Base-by-base conservation (phyloP, 257 asterid genomes). In the Phtheirospermum japonicum region DNA sequence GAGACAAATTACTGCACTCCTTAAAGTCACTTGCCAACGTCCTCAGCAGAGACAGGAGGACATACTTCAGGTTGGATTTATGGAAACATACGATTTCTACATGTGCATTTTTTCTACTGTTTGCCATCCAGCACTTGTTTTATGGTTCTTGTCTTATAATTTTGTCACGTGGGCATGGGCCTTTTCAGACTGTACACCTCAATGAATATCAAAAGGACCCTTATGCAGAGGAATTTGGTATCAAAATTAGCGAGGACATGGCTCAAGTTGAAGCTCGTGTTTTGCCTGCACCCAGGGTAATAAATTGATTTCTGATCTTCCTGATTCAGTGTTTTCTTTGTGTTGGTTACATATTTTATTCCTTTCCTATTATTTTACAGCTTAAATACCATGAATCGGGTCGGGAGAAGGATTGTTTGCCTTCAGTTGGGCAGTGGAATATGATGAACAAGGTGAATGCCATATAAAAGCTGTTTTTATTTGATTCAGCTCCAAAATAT, bases 201-300 rank as follows among this genome's bases (percentile, higher is more conserved):
- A 88, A 88, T 65, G 84, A 83, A 37, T 88, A 88, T 71, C 82
- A 74, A 4, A 36, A 81, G 0, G 96, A 88, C 60, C 78, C 76
- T 6, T 88, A 83, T 56, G 96, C 96, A 0, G 66, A 72, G 23
- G 96, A 88, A 72, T 88, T 85, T 63, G 95, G 96, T 12, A 88
- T 88, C 20, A 83, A 78, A 70, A 88, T 88, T 12, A 88, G 93
- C 45, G 86, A 76, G 43, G 75, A 57, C 64, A 71, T 85, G 46
- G 95, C 92, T 14, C 87, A 83, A 68, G 95, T 88, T 23, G 95
- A 88, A 68, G 96, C 96, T 49, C 95, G 96, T 16, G 76, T 88
- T 52, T 69, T 88, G 60, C 95, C 95, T 45, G 57, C 96, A 52
- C 96, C 96, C 3, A 33, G 82, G 95, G 96, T 88, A 78, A 71